A percentile compares a stretch with the other conserved stretches of the same genome.
phyloP scores from a whole-genome alignment of 768 basidiomycete genomes.

The Pleurotus cornucopiae region DNA sequence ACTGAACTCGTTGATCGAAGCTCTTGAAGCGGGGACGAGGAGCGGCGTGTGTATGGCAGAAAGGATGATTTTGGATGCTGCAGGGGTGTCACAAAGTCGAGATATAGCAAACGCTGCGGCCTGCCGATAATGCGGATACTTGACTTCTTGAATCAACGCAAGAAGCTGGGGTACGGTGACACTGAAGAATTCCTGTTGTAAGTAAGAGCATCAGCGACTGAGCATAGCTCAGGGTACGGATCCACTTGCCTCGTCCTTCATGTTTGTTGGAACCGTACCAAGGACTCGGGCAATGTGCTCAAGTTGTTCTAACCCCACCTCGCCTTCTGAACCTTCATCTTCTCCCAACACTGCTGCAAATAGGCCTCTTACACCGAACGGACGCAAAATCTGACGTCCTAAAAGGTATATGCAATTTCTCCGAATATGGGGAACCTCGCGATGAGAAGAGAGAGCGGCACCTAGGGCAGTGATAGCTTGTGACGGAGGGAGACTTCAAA shows the following conservation, averaged over 20 bases:
- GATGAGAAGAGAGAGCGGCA: slow-evolving; percentile 44
- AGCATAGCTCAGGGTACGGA: neutral
- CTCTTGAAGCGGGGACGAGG: slow-evolving; percentile 13
- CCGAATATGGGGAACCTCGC: slow-evolving; percentile 46
- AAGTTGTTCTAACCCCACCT: slow-evolving; percentile 61
- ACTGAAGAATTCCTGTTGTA: slow-evolving; percentile 55
- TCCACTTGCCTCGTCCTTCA: slow-evolving; percentile 48
- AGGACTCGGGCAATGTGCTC: slow-evolving; percentile 69
- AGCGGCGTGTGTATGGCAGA: slow-evolving; percentile 54
- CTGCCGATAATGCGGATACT: slow-evolving; percentile 44
- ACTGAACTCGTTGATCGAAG: slow-evolving; percentile 9
- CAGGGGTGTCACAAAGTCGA: slow-evolving; percentile 48
- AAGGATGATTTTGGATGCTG: slow-evolving; percentile 34
- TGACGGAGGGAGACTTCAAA: slow-evolving; percentile 54
- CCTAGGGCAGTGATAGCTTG: slow-evolving; percentile 67
- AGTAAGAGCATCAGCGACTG: slow-evolving; percentile 1
- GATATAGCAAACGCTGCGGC: slow-evolving; percentile 69
- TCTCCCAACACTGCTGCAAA: slow-evolving; percentile 68
- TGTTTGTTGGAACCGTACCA: slow-evolving; percentile 53
- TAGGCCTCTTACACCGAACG: slow-evolving; percentile 67
- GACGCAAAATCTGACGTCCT: slow-evolving; percentile 65
- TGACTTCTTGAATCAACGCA: slow-evolving; percentile 39
- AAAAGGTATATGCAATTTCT: slow-evolving; percentile 61
- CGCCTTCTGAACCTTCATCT: slow-evolving; percentile 42
- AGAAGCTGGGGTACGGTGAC: slow-evolving; percentile 53